Evolutionary conservation across 1,284 basidiomycete genomes (phyloP), one percentile per base, ranked within the genome.

Genomic region (Pseudozyma hubeiensis): DNA sequence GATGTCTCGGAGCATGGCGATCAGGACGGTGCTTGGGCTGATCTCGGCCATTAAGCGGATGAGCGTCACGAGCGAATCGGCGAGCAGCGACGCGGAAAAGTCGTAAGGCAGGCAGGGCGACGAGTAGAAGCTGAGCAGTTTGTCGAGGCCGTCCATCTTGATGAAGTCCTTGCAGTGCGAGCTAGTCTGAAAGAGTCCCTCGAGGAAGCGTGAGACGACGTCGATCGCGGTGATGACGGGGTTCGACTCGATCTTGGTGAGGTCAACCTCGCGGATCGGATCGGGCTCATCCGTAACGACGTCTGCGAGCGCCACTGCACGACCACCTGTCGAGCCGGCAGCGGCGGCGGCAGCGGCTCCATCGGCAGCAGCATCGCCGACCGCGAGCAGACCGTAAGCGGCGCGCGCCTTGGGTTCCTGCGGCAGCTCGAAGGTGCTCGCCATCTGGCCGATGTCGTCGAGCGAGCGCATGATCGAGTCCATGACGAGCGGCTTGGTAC

Each of bases 101-200:
- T 95, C 92, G 77, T 93, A 93, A 0, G 97, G 94, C 40, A 97
- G 87, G 80, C 92, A 96, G 6, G 94, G 92, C 33, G 96, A 87
- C 35, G 89, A 88, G 53, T 93, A 92, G 31, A 98, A 87, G 64
- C 88, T 88, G 53, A 94, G 90, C 29, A 99, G 86, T 58, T 89
- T 88, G 44, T 90, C 88, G 16, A 98, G 87, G 13, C 93, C 93
- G 63, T 92, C 91, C 3, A 89, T 88, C 53, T 89, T 88, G 71
- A 98, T 89, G 84, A 99, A 98, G 75, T 98, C 96, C 67, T 90
- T 90, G 87, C 92, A 93, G 83, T 97, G 93, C 35, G 90, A 72
- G 9, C 90, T 37, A 88, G 90, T 94, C 79, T 96, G 94, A 86
- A 99, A 94, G 49, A 99, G 88, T 9, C 95, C 94, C 82, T 96